Evolutionary conservation across 1,284 basidiomycete genomes (phyloP), one percentile per base, ranked within the genome.

Genomic region (Lentinus polychrous): DNA sequence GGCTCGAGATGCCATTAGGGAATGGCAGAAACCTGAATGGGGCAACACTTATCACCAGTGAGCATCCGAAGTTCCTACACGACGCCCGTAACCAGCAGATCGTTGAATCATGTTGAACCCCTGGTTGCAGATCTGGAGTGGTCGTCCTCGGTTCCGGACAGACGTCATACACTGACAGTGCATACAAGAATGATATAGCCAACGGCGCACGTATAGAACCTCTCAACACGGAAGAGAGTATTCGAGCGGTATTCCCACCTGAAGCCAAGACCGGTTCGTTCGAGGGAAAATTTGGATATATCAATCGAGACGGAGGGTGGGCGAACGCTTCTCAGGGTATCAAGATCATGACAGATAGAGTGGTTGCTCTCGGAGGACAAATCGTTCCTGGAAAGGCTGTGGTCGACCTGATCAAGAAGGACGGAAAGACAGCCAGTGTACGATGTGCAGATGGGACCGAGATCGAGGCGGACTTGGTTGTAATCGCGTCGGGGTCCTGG

Each of bases 241-340:
- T 78, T 46, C 70, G 68, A 22, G 51, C 60, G n/a, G 59, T 66
- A 8, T 79, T 85, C 54, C 75, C 80, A 3, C 45, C 63, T 0
- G 55, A 57, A 12, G 66, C 75, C 36, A 45, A 54, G 45, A 51
- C 56, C n/a, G 54, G 52, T 49, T 55, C 54, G 32, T 73, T 76
- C 45, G 62, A 66, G 3, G 52, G 62, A 22, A 63, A 59, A 31
- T 55, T 59, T 5, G 81, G 81, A 0, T 94, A 90, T 61, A 59
- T 86, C 43, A 95, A 94, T 61, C 70, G 68, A 1, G 81, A 88
- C 34, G 82, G 86, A 1, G 94, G 94, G 2, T 97, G 94, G 94
- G 90, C 81, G 1, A 76, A 86, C 60, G 89, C 93, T 1, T 73
- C 77, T 1, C 78, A 83, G 55, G 90, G 86, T 1, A 64, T 91